phyloP scores from a whole-genome alignment of 148 eudicot genomes.

The Chenopodium suecicum region DNA sequence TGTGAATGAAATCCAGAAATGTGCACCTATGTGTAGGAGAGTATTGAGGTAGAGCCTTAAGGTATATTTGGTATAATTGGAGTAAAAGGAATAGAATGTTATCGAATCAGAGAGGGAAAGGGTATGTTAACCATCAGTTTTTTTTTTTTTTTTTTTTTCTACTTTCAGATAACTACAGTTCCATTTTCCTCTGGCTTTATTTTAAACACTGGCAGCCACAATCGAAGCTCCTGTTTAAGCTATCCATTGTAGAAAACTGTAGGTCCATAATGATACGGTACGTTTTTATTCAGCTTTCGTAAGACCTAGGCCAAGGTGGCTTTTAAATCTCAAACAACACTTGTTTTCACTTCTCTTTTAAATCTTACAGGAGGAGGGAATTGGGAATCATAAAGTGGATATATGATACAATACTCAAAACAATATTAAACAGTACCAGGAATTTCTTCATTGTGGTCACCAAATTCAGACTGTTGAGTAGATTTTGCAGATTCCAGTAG shows the following conservation, averaged over 20 bases:
- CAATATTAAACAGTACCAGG: constrained; percentile 39
- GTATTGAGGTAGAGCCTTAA: no score
- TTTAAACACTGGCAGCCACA: not conserved
- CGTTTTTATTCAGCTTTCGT: not conserved
- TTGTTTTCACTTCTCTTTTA: not conserved
- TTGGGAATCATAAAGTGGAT: no score
- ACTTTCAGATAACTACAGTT: not conserved
- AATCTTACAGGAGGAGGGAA: not conserved
- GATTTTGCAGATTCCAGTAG: constrained; percentile 67
- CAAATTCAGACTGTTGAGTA: constrained; percentile 41
- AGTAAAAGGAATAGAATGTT: no score
- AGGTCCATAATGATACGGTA: not conserved
- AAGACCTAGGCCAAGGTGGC: not conserved
- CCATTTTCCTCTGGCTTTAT: not conserved
- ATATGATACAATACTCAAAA: not conserved
- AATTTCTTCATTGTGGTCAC: constrained; percentile 30
- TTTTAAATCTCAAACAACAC: not conserved
- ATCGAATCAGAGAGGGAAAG: no score
- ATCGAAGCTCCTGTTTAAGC: not conserved
- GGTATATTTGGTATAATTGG: no score
- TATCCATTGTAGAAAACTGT: not conserved
- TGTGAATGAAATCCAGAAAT: no score
- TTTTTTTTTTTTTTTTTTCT: no score
- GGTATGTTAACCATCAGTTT: no score
- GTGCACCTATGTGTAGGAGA: no score